Evolutionary conservation across 805 yeast species (phyloP).

Genomic region (Starmerella kuoi): DNA sequence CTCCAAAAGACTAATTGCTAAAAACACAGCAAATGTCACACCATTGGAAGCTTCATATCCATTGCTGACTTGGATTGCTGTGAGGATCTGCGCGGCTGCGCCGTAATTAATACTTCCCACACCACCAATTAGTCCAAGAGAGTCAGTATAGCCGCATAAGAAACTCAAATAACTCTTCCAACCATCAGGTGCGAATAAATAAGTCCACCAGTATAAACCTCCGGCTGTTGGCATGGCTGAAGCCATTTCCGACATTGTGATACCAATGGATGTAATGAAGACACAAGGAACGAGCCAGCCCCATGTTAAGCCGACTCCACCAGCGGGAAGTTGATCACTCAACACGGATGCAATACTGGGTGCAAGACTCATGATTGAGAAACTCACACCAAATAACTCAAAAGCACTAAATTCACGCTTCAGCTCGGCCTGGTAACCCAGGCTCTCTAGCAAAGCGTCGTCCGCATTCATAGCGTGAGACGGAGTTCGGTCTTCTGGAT

Average conservation of each 20-base stretch:
- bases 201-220: slow-evolving; percentile 60
- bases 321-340: slow-evolving; percentile 43
- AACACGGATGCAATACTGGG: slow-evolving; percentile 46
- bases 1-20: slow-evolving; percentile 45
- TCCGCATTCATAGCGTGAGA: slow-evolving; percentile 4
- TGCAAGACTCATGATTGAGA: slow-evolving; percentile 58
- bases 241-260: slow-evolving; percentile 54
- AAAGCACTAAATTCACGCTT: slow-evolving; percentile 47
- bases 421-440: slow-evolving; percentile 62
- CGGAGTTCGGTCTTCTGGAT: no score
- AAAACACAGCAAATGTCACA: slow-evolving; percentile 52
- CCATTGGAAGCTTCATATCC: slow-evolving; percentile 43
- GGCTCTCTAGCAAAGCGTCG: slow-evolving; percentile 32
- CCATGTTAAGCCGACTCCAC: slow-evolving; percentile 58
- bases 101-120: slow-evolving; percentile 61
- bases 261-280: slow-evolving; percentile 45
- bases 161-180: slow-evolving; percentile 41
- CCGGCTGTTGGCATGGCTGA: slow-evolving; percentile 66
- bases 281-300: slow-evolving; percentile 54
- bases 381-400: slow-evolving; percentile 61
- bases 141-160: slow-evolving; percentile 54
- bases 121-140: slow-evolving; percentile 55
- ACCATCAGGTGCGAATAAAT: slow-evolving; percentile 47
- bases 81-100: slow-evolving; percentile 45
- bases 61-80: slow-evolving; percentile 30